Base-by-base conservation (phyloP, 768 basidiomycete genomes). In the Pulveroboletus sp. region DNA sequence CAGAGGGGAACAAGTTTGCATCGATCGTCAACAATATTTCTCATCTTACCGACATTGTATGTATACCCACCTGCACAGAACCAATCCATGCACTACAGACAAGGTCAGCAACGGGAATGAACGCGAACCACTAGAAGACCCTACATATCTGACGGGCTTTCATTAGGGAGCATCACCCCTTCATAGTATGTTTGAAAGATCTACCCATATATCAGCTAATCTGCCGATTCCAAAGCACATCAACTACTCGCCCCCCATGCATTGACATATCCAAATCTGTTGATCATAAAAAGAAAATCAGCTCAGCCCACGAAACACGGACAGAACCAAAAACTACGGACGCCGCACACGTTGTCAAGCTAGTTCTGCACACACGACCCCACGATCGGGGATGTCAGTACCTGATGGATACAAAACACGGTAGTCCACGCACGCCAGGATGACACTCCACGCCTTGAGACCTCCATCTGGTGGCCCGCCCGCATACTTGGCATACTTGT, bases 101-200 rank as follows among this genome's bases (percentile, higher is more conserved):
- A 12, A n/a, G 7, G 32, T 57, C 31, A 54, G 21, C 33, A 6
- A 15, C 28, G 8, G 18, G 18, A 11, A 26, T 17, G 41, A 27
- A 1, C 27, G 26, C 27, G 21, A 3, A 15, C 18, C 17, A n/a
- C 6, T 10, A 36, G 11, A 1, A 4, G 15, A 4, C 11, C 77
- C 51, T 61, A 85, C 85, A 87, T 88, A n/a, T 65, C 74, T 11
- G 86, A 89, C 4, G 85, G 75, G 6, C 77, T 73, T 1, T 73
- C 71, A 27, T 73, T 55, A 1, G 58, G 66, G 24, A 89, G 70
- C 5, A 84, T 17, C 2, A 70, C 74, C 31, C 75, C 66, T 56
- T 85, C 73, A 54, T 90, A 89, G 60, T 86, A 85, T 7, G 74
- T 75, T 73, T 90, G 88, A 61, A 89, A 89, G 21, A 81, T 74